Conservation (phyloP, 805 yeast species). For the Barnettozyma sp. region DNA sequence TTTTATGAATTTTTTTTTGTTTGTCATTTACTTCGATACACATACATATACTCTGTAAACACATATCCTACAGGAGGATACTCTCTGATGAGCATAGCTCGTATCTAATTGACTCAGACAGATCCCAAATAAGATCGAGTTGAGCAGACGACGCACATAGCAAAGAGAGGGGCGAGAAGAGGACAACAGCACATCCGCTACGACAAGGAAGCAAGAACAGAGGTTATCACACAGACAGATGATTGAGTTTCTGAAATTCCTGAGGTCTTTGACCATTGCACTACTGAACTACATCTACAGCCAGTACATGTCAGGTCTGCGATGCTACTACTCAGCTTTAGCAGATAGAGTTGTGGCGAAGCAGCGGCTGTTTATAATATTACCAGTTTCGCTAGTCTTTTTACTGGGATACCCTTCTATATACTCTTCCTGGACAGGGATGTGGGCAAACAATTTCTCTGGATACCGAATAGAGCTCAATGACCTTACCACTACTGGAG, state of each 20-base stretch:
- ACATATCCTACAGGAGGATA: too few species aligned
- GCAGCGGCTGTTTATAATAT: constrained; percentile 38
- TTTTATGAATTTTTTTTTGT: too few species aligned
- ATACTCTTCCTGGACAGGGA: constrained; percentile 25
- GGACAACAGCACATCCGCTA: too few species aligned
- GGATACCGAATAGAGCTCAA: constrained; percentile 7
- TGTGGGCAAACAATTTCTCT: background rate
- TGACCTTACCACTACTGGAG: background rate
- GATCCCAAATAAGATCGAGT: too few species aligned
- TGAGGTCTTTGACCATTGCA: constrained; percentile 17
- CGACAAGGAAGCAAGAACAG: too few species aligned
- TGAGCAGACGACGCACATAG: too few species aligned
- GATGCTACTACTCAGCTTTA: constrained; percentile 19
- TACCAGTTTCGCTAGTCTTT: constrained; percentile 43
- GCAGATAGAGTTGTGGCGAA: constrained; percentile 28
- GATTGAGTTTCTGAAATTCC: constrained; percentile 20
- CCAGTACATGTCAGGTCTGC: constrained; percentile 11
- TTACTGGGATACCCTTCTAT: constrained; percentile 44
- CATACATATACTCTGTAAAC: too few species aligned
- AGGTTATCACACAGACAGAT: constrained; percentile 6
- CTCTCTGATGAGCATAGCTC: too few species aligned
- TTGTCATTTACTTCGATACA: too few species aligned
- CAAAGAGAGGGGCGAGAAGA: too few species aligned
- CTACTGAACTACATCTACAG: constrained; percentile 14
- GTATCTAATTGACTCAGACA: too few species aligned